Base-by-base conservation (phyloP, 2,329 filamentous ascomycete genomes). In the Akanthomyces lecanii region DNA sequence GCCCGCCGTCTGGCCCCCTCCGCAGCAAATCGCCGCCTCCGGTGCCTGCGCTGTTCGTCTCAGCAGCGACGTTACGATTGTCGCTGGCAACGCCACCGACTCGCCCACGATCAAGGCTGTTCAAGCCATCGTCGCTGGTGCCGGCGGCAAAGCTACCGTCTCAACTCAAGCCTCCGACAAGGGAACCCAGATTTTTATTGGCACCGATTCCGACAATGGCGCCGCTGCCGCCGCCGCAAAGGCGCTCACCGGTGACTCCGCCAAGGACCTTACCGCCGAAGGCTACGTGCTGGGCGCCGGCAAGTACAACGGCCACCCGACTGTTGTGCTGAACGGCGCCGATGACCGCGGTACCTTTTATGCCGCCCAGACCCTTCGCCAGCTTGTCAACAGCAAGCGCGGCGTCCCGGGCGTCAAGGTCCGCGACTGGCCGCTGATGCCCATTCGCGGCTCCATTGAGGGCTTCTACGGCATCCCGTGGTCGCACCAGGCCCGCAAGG, bases 391-490 rank as follows among this genome's bases (percentile, higher is more conserved):
- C 18, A 59, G 21, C 21, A 23, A 30, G 14, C 25, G 45, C 21
- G 50, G 51, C 12, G 58, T 65, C 14, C 65, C 61, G 0, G 65
- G 59, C 25, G 62, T 66, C 50, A 48, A 63, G 23, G 52, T 65
- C 23, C 63, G 65, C 25, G 65, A 66, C 51, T 66, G 65, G 65
- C 65, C 65, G 6, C 63, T 66, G 8, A 66, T 66, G 65, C 44
- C 65, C 42, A 56, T 66, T 21, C 65, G 63, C 23, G 65, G 65
- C 11, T 65, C 65, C 5, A 65, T 66, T 14, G 65, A 66, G 54
- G 65, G 65, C 48, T 66, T 66, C 55, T 66, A 66, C 61, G 65
- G 65, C 44, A 64, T 66, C 23, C 65, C 65, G 1, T 66, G 65
- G 65, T 64, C 65, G 45, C 65, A 65, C 40, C 61, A 64, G 40